These are phyloP conservation scores for Aquilaria malaccensis DNA, from an alignment of 345 rosid species.

Conservation along the genomic window DNA sequence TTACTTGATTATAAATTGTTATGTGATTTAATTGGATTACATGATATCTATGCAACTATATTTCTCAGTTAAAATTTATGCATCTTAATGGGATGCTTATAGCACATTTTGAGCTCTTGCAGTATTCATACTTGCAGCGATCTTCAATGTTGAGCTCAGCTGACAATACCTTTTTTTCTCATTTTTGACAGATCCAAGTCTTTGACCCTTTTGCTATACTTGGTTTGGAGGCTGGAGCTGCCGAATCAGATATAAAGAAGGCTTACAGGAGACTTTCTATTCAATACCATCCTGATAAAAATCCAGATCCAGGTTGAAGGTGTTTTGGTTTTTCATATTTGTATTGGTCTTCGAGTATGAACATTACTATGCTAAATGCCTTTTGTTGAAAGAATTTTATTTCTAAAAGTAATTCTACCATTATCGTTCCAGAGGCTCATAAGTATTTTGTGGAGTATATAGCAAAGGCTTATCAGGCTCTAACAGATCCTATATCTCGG, in stretches of 20 bases:
- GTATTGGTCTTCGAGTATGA: conserved; percentile 2
- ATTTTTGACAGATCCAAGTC: conserved; percentile 53
- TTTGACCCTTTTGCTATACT: conserved; percentile 91
- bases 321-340: conserved; percentile 20
- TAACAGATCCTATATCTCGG: conserved; percentile 86
- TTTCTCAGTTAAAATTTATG: neutral
- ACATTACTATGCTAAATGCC: conserved; percentile 2
- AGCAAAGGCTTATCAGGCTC: conserved; percentile 95
- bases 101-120: neutral
- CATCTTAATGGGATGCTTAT: neutral
- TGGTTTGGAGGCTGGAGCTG: conserved; percentile 73
- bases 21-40: neutral
- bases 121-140: neutral
- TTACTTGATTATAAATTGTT: neutral
- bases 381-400: conserved; percentile 9
- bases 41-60: neutral
- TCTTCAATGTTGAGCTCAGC: neutral
- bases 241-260: conserved; percentile 85
- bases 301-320: conserved; percentile 94
- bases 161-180: conserved; percentile 8
- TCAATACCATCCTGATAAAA: conserved; percentile 97
- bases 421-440: conserved; percentile 60
- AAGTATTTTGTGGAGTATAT: conserved; percentile 81
- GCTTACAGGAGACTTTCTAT: conserved; percentile 86
- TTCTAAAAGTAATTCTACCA: conserved; percentile 9